A percentile compares a stretch with the other conserved stretches of the same genome.
phyloP scores from a whole-genome alignment of 164 flowering plant species.

The Liquidambar formosana region DNA sequence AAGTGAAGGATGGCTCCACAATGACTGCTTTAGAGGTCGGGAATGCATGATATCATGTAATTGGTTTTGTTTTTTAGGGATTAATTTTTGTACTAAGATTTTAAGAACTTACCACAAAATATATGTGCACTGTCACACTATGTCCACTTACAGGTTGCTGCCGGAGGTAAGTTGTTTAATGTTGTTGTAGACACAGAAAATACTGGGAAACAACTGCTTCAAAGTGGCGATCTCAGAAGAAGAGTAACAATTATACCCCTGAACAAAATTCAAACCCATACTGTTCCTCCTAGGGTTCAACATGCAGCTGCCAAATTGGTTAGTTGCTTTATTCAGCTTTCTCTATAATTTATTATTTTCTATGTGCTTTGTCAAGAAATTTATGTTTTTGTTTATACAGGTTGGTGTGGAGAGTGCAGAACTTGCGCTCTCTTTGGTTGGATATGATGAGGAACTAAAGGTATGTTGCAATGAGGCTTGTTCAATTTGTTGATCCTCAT shows the following conservation, averaged over 20 bases:
- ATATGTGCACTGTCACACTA: not conserved
- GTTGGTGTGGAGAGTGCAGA: constrained; percentile 92
- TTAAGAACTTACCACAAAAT: not conserved
- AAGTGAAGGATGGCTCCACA: constrained; percentile 83
- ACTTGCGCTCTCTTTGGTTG: constrained; percentile 90
- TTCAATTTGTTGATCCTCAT: not conserved
- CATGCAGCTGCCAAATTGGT: constrained; percentile 78
- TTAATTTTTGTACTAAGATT: not conserved
- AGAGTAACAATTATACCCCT: constrained; percentile 94
- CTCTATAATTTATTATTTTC: too few species aligned
- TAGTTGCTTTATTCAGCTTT: constrained; percentile 21
- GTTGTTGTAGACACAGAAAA: constrained; percentile 93
- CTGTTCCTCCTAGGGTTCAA: constrained; percentile 59
- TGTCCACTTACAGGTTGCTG: constrained; percentile 67
- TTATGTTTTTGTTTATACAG: constrained; percentile 35
- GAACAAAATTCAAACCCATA: constrained; percentile 73
- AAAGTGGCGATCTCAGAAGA: constrained; percentile 79
- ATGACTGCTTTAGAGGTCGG: constrained; percentile 90
- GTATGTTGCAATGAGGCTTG: constrained; percentile 30
- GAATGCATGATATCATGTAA: not conserved
- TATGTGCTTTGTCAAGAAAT: not conserved
- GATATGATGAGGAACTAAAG: constrained; percentile 81
- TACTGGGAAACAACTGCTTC: constrained; percentile 86
- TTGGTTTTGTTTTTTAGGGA: not conserved
- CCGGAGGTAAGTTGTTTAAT: constrained; percentile 90